Conservation (phyloP, 2,329 filamentous ascomycete genomes). For the Curvularia eragrostidis region DNA sequence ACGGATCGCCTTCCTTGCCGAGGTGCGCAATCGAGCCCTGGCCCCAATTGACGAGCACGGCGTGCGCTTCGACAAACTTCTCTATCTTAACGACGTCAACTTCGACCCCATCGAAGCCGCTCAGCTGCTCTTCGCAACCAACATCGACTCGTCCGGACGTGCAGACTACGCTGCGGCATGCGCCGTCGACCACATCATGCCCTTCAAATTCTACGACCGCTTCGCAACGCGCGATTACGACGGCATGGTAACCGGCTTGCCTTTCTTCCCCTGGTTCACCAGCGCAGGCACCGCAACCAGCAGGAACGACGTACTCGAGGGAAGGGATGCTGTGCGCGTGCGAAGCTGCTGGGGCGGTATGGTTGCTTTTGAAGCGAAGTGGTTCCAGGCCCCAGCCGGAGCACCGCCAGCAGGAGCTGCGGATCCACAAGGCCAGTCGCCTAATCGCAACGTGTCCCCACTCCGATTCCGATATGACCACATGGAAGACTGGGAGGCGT, state of each 20-base stretch:
- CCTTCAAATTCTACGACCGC: conserved; percentile 74
- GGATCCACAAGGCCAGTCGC: conserved; percentile 11
- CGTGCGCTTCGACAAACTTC: conserved; percentile 65
- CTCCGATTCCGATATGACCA: conserved; percentile 54
- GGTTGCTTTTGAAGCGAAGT: conserved; percentile 68
- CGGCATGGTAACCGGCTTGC: conserved; percentile 67
- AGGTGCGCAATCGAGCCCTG: conserved; percentile 74
- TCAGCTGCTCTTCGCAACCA: conserved; percentile 70
- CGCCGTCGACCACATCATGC: conserved; percentile 72
- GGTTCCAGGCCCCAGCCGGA: conserved; percentile 57
- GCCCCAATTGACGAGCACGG: conserved; percentile 63
- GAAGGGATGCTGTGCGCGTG: conserved; percentile 70
- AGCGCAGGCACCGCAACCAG: conserved; percentile 57
- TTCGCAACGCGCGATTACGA: conserved; percentile 74
- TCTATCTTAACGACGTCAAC: conserved; percentile 72
- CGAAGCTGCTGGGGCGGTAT: conserved; percentile 81
- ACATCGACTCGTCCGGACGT: conserved; percentile 59
- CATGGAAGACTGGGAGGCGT: conserved; percentile 56
- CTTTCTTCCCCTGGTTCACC: conserved; percentile 73
- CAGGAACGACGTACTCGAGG: conserved; percentile 67
- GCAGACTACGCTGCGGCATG: conserved; percentile 71
- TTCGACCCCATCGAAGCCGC: conserved; percentile 66
- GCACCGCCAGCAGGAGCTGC: conserved; percentile 33
- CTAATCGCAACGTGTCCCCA: conserved; percentile 43
- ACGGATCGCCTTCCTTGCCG: conserved; percentile 75